Evolutionary conservation across 106 monocot genomes (phyloP), one percentile per base, ranked within the genome.

Genomic region (Platanthera guangdongensis): DNA sequence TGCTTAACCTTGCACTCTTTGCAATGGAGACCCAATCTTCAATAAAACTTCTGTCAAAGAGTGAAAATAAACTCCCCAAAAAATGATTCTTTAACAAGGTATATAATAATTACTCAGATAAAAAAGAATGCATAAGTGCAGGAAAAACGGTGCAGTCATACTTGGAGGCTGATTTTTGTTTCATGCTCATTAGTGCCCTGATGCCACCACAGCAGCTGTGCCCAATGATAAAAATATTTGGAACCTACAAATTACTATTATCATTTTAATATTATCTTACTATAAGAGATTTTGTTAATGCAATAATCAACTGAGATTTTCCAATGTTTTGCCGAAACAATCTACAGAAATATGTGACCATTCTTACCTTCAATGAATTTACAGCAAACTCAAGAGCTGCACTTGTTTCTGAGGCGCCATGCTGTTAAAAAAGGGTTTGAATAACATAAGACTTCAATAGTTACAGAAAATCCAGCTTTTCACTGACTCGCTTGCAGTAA

Each of bases 161-260:
- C 97, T 84, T 81, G 73, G 80, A 83, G 59, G 77, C 52, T 67
- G 46, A 74, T 47, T 86, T 65, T 16, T 86, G 75, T 72, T 88
- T 80, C 89, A 88, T 85, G 75, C 86, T 90, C 95, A 97, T 97
- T 69, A 97, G 86, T 9, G 96, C 96, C 46, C 79, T 85, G 81
- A 97, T 97, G 30, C 96, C 96, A 71, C 96, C 96, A 91, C 96
- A 97, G 25, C 89, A 78, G 71, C 96, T 97, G 75, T 97, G 96
- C 49, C 96, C 96, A 84, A 93, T 79, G 16, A 97, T 86, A 72
- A 97, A 82, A 52, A 97, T 89, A 82, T 97, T 93, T 53, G 83
- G 51, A 60, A 93, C 93, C 96, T 97, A 75, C 68, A 57, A 46
- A 84, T 63, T 75, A 49, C 25, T 76, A 57, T 5, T 75, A 53